These are phyloP conservation scores for Clonostachys rosea DNA, from an alignment of 2,329 filamentous ascomycete genomes.

Conservation along the genomic window DNA sequence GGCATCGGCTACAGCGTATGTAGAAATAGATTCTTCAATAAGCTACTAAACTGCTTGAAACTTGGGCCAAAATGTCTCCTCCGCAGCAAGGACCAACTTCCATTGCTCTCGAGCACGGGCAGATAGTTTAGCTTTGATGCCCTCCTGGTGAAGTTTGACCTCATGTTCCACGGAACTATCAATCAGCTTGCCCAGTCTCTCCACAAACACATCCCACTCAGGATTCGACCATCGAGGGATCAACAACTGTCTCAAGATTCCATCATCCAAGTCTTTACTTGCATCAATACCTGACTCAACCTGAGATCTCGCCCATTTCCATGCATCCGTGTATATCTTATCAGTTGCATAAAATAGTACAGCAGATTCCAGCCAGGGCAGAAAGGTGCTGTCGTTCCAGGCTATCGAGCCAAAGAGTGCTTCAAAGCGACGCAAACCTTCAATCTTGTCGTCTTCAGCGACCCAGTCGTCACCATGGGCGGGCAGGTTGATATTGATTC, in stretches of 20 bases:
- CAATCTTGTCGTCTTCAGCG: conserved; percentile 22
- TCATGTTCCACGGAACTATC: conserved; percentile 43
- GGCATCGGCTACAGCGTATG: too few species aligned
- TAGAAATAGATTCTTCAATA: too few species aligned
- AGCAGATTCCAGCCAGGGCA: conserved; percentile 60
- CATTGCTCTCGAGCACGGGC: conserved; percentile 36
- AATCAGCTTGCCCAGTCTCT: conserved; percentile 46
- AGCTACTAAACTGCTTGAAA: too few species aligned
- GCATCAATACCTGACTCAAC: conserved; percentile 5
- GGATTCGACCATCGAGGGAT: conserved; percentile 64
- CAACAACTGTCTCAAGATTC: conserved; percentile 58
- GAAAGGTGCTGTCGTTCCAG: conserved; percentile 29
- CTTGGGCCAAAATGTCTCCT: conserved; percentile 54
- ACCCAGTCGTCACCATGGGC: conserved; percentile 13
- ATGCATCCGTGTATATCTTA: conserved; percentile 55
- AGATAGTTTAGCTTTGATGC: conserved; percentile 19
- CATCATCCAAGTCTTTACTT: conserved; percentile 49
- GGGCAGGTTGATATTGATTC: conserved; percentile 40
- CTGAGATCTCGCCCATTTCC: conserved; percentile 44
- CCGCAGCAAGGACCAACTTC: conserved; percentile 47
- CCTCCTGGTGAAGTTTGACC: conserved; percentile 24
- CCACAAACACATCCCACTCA: conserved; percentile 57
- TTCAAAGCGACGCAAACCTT: conserved; percentile 30
- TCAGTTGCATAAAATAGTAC: conserved; percentile 78
- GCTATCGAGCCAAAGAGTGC: conserved; percentile 48